Conservation (phyloP, 2,329 filamentous ascomycete genomes). For the Cladosporium velox region DNA sequence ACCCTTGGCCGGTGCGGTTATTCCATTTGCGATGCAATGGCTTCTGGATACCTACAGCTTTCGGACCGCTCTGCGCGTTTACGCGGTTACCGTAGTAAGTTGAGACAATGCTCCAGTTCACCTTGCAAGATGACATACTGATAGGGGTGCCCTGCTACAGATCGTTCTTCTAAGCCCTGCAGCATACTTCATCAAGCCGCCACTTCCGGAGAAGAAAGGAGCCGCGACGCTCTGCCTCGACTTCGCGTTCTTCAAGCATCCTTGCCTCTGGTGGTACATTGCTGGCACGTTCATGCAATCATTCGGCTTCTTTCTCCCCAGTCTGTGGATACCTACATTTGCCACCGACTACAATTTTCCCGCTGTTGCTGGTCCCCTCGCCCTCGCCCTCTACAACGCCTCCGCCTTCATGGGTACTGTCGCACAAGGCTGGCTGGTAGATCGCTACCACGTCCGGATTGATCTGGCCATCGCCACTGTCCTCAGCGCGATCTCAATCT, state of each 20-base stretch:
- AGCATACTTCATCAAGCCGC: neutral
- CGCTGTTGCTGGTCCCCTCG: constrained; percentile 39
- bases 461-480: constrained; percentile 43
- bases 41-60: constrained; percentile 46
- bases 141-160: neutral
- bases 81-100: constrained; percentile 35
- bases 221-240: neutral
- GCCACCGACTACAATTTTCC: constrained; percentile 42
- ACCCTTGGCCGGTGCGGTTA: constrained; percentile 47
- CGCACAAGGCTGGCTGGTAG: constrained; percentile 42
- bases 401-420: constrained; percentile 42
- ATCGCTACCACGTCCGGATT: constrained; percentile 43
- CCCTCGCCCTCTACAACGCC: constrained; percentile 44
- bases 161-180: neutral
- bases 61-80: constrained; percentile 47
- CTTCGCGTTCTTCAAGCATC: constrained; percentile 35
- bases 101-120: neutral
- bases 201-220: neutral
- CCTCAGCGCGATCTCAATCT: constrained; percentile 40
- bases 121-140: neutral
- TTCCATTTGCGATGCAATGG: constrained; percentile 48
- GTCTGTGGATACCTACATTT: constrained; percentile 47
- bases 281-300: constrained; percentile 46
- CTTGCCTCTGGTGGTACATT: constrained; percentile 47
- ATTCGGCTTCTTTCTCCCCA: constrained; percentile 48